Conservation (phyloP, 2,329 filamentous ascomycete species). For the Sporothrix schenckii region DNA sequence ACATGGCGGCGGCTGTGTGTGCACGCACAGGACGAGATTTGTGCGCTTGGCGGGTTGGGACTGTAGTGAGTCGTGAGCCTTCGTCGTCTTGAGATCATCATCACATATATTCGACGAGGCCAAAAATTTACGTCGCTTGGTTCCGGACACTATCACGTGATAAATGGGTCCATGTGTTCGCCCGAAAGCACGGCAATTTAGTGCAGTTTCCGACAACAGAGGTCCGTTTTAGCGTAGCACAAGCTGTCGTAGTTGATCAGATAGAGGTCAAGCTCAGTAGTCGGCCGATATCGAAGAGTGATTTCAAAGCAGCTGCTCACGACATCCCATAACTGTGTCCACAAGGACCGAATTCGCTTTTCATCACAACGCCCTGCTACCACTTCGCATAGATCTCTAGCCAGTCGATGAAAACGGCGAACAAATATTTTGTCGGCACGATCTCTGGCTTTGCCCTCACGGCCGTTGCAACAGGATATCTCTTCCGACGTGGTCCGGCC, state of each 20-base stretch:
- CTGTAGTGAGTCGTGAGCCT: background rate
- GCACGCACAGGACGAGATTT: background rate
- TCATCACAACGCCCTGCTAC: background rate
- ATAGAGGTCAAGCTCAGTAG: background rate
- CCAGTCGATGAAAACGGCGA: slow-evolving; percentile 23
- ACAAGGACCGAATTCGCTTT: background rate
- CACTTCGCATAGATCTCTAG: background rate
- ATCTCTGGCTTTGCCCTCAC: slow-evolving; percentile 28
- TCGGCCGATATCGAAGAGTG: slow-evolving; percentile 28
- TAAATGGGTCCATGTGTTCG: background rate
- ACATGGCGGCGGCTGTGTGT: slow-evolving; percentile 56
- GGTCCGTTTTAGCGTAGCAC: slow-evolving; percentile 6
- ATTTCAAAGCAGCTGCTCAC: slow-evolving; percentile 32
- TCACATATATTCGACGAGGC: background rate
- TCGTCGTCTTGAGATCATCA: slow-evolving; percentile 6
- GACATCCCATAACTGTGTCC: background rate
- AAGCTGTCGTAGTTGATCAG: background rate
- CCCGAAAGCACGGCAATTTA: background rate
- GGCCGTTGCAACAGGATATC: slow-evolving; percentile 19
- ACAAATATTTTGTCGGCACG: slow-evolving; percentile 15
- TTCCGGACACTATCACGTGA: slow-evolving; percentile 6
- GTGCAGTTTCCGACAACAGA: background rate
- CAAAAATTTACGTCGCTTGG: slow-evolving; percentile 14
- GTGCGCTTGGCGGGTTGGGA: background rate
- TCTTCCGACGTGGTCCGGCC: slow-evolving; percentile 14